A percentile compares a stretch with the other conserved stretches of the same genome.
phyloP scores from a whole-genome alignment of 768 basidiomycete genomes.

The Pluteus cervinus region DNA sequence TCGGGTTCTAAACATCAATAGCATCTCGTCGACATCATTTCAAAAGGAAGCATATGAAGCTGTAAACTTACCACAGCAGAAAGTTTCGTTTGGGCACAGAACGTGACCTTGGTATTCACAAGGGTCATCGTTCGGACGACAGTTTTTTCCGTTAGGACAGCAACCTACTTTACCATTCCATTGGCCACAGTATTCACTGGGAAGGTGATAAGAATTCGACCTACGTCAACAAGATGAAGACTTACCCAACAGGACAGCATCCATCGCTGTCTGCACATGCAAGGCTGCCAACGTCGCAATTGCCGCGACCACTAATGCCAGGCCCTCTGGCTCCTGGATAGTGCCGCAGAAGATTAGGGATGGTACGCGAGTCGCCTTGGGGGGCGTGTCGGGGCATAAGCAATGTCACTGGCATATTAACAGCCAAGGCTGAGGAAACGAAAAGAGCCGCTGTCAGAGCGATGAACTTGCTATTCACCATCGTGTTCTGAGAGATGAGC shows the following conservation, averaged over 20 bases:
- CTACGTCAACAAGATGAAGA: neutral
- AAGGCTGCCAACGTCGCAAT: constrained; percentile 7
- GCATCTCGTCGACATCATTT: neutral
- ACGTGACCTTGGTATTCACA: constrained; percentile 11
- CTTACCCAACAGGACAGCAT: constrained; percentile 12
- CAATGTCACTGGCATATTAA: no score
- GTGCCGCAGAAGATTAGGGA: no score
- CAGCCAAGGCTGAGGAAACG: no score
- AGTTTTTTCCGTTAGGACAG: constrained; percentile 13
- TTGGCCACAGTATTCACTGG: constrained; percentile 14
- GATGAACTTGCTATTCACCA: no score
- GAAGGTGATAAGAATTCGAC: neutral
- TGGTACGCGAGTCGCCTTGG: no score
- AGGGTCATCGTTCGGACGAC: constrained; percentile 10
- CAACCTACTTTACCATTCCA: constrained; percentile 16
- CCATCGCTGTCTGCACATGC: constrained; percentile 11
- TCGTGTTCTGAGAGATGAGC: no score
- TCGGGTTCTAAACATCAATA: constrained; percentile 12
- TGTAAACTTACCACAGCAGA: constrained; percentile 16
- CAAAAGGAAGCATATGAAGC: neutral
- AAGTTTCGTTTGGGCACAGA: constrained; percentile 12
- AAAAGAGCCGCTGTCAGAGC: no score
- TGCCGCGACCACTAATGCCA: neutral
- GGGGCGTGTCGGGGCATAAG: no score
- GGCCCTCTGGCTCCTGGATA: no score